phyloP scores from a whole-genome alignment of 495 filamentous ascomycete genomes.

The Cercophora sp. region DNA sequence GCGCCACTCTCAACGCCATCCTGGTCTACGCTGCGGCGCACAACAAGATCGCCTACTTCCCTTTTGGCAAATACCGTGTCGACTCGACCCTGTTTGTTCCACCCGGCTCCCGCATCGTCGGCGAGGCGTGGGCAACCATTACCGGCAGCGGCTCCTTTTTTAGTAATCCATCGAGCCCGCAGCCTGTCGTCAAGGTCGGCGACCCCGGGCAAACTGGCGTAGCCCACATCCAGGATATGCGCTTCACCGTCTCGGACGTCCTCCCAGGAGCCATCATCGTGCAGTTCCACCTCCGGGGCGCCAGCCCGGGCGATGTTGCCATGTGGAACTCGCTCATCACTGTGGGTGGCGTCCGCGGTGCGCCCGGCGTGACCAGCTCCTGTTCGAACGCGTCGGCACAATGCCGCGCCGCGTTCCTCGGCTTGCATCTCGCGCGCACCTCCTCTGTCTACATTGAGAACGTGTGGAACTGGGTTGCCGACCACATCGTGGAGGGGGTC shows the following conservation, averaged over 20 bases:
- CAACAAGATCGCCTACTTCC: constrained; percentile 43
- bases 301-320: constrained; percentile 52
- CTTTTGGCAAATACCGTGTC: constrained; percentile 48
- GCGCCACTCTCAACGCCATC: constrained; percentile 36
- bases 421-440: constrained; percentile 57
- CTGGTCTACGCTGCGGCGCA: constrained; percentile 30
- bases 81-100: constrained; percentile 48
- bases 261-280: constrained; percentile 46
- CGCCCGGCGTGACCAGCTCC: constrained; percentile 31
- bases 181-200: constrained; percentile 57
- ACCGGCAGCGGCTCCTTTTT: constrained; percentile 49
- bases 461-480: constrained; percentile 67
- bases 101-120: constrained; percentile 50
- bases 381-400: constrained; percentile 42
- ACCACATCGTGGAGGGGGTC: constrained; percentile 64
- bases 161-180: constrained; percentile 45
- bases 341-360: constrained; percentile 56
- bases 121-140: constrained; percentile 48
- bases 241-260: constrained; percentile 44
- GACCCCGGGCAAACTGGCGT: constrained; percentile 52
- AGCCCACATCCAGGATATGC: constrained; percentile 57
- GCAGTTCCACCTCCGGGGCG: constrained; percentile 57
- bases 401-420: constrained; percentile 65
- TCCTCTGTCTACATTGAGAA: constrained; percentile 65
- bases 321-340: constrained; percentile 59